Evolutionary conservation across 2,329 filamentous ascomycete species (phyloP).

Genomic region (Monosporascus ibericus): DNA sequence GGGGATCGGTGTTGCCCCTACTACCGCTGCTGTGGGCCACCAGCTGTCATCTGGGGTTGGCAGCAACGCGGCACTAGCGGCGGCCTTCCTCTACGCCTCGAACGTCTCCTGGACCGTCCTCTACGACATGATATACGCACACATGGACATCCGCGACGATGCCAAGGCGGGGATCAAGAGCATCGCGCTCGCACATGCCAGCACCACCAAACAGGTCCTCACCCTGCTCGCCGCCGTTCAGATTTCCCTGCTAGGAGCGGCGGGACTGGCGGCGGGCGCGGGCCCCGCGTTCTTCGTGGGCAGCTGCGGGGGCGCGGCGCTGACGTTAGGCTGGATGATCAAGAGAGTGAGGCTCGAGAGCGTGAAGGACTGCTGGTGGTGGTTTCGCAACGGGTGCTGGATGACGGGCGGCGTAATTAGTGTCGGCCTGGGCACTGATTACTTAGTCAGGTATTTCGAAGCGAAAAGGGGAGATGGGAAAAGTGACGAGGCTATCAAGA

Average conservation of each 20-base stretch:
- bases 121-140: constrained; percentile 91
- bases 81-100: constrained; percentile 65
- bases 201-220: constrained; percentile 70
- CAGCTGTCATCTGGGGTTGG: constrained; percentile 20
- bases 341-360: constrained; percentile 58
- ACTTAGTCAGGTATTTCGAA: constrained; percentile 43
- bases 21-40: constrained; percentile 17
- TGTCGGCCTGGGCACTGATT: constrained; percentile 53
- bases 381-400: constrained; percentile 68
- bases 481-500: constrained; percentile 1
- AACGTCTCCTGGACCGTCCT: constrained; percentile 83
- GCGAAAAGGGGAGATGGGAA: constrained; percentile 16
- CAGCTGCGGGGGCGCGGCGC: constrained; percentile 58
- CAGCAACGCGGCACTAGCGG: constrained; percentile 54
- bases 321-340: constrained; percentile 61
- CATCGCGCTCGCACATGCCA: constrained; percentile 74
- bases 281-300: constrained; percentile 63
- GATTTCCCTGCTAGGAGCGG: constrained; percentile 61
- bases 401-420: constrained; percentile 60
- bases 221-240: constrained; percentile 64
- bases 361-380: constrained; percentile 68
- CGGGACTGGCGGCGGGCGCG: constrained; percentile 61
- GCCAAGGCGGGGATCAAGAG: constrained; percentile 82
- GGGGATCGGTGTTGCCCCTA: neutral
- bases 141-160: constrained; percentile 86